A percentile compares a stretch with the other conserved stretches of the same genome.
Evolutionary conservation across 768 basidiomycete genomes (phyloP).

Genomic region (Filobasidium wieringae): DNA sequence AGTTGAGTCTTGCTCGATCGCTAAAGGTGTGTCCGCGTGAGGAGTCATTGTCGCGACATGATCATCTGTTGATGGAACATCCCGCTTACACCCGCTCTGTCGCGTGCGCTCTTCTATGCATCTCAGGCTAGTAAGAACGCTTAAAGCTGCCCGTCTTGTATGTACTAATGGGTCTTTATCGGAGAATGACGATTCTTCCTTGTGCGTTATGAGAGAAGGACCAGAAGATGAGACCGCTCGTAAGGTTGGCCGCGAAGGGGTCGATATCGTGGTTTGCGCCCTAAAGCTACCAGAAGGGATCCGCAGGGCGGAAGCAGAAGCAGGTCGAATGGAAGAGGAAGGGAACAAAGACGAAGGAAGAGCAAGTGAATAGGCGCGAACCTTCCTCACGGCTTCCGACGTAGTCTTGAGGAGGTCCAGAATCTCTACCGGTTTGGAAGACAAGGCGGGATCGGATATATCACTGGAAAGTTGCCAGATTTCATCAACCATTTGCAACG

Average conservation of each 20-base stretch:
- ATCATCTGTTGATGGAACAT: no score
- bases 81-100: no score
- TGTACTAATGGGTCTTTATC: constrained; percentile 46
- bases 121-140: constrained; percentile 66
- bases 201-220: not conserved
- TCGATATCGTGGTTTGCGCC: constrained; percentile 22
- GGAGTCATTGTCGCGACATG: not conserved
- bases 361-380: constrained; percentile 54
- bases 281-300: not conserved
- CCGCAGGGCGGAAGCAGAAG: not conserved
- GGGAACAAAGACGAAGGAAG: constrained; percentile 16
- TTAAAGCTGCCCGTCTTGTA: constrained; percentile 67
- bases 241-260: constrained; percentile 27
- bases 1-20: no score
- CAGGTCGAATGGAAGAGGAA: not conserved
- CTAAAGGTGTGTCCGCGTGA: constrained; percentile 29
- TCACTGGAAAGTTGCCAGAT: constrained; percentile 8
- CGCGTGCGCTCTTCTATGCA: constrained; percentile 68
- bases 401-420: constrained; percentile 63
- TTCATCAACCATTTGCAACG: constrained; percentile 1
- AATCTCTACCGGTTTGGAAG: constrained; percentile 47
- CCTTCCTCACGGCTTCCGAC: constrained; percentile 65
- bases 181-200: not conserved
- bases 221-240: constrained; percentile 16
- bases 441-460: not conserved